Percentiles rank a stretch among this genome's conserved stretches.
Conservation (phyloP, 1,139 yeast genomes). For the Debaryomyces sp. region DNA sequence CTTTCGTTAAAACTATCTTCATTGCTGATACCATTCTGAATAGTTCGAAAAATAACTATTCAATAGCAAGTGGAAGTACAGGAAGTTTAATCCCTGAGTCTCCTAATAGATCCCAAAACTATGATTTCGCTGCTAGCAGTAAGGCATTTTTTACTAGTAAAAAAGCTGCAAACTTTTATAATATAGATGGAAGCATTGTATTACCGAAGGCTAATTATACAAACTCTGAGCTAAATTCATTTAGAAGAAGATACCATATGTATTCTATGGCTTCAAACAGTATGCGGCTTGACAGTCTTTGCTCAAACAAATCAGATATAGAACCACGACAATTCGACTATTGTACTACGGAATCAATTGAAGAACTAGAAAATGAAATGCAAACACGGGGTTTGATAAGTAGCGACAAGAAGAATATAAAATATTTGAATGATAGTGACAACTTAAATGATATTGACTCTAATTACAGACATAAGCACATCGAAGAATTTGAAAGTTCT, state of each 20-base stretch:
- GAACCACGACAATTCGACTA: neutral
- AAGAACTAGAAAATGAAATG: neutral
- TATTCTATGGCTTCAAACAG: neutral
- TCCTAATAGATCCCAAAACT: neutral
- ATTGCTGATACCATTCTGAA: neutral
- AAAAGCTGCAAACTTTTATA: neutral
- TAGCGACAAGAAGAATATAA: neutral
- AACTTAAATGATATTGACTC: neutral
- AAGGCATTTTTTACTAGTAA: neutral
- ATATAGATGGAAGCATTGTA: slow-evolving; percentile 1
- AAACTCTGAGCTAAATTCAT: neutral
- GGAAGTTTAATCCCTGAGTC: neutral
- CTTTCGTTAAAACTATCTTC: neutral
- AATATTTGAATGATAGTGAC: neutral
- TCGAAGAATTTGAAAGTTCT: slow-evolving; percentile 1
- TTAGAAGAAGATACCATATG: slow-evolving; percentile 3
- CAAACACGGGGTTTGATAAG: neutral
- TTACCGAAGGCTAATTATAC: slow-evolving; percentile 6
- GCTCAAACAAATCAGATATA: neutral
- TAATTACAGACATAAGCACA: neutral
- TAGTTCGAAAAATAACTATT: neutral
- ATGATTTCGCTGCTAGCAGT: neutral
- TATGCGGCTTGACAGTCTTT: neutral
- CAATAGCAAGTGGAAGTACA: neutral
- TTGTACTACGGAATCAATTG: neutral